Percentiles rank a stretch among this genome's conserved stretches.
Conservation (phyloP, 495 filamentous ascomycete genomes). For the Hypoxylon subgilvum region DNA sequence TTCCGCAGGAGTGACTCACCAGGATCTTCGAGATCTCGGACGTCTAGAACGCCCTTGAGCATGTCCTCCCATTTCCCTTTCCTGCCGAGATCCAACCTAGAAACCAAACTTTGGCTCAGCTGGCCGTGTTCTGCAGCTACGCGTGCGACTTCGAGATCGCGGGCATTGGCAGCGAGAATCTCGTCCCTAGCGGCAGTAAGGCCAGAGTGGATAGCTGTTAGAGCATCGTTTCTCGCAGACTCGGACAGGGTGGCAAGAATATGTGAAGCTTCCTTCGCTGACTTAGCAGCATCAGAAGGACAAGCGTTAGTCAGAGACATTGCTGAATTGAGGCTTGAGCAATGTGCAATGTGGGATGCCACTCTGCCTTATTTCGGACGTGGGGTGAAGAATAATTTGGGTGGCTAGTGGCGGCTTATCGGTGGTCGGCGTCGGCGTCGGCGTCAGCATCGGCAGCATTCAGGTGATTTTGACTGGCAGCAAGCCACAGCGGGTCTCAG, state of each 20-base stretch:
- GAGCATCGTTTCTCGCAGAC: constrained; percentile 76
- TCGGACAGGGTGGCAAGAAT: constrained; percentile 69
- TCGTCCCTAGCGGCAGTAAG: constrained; percentile 68
- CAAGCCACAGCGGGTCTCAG: not conserved
- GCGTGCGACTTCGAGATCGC: constrained; percentile 75
- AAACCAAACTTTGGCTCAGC: constrained; percentile 84
- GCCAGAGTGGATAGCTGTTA: constrained; percentile 79
- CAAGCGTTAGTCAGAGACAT: constrained; percentile 82
- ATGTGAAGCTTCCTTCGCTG: constrained; percentile 74
- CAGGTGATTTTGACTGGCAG: too few species aligned
- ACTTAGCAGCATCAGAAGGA: constrained; percentile 67
- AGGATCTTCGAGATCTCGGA: constrained; percentile 84
- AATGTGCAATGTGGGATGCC: not conserved
- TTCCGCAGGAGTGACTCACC: constrained; percentile 57
- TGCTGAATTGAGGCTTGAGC: not conserved
- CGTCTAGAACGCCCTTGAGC: constrained; percentile 92
- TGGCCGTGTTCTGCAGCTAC: constrained; percentile 73
- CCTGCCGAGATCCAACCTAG: constrained; percentile 82
- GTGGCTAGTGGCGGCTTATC: constrained; percentile 10
- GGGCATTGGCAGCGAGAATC: constrained; percentile 85
- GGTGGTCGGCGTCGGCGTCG: too few species aligned
- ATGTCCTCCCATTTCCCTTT: constrained; percentile 96
- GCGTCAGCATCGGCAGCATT: too few species aligned
- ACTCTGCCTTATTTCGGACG: constrained; percentile 16
- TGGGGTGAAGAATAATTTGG: not conserved